Base-by-base conservation (phyloP, 148 eudicot species). In the Pharnaceum exiguum region DNA sequence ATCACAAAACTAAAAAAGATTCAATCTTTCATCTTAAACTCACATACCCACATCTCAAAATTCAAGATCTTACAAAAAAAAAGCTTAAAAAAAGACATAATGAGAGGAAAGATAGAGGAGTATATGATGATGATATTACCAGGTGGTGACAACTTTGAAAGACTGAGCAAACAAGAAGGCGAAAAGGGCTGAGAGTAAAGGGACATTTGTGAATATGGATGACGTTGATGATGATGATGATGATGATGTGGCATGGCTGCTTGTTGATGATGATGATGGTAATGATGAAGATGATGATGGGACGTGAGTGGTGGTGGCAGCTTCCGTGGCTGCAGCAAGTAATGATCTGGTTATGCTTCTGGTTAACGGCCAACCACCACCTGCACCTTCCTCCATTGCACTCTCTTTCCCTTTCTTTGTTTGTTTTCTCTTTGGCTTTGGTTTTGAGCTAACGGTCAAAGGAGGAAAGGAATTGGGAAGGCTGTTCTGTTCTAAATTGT, bases 131-230 rank as follows among this genome's bases (percentile, higher is more conserved):
- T n/a, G n/a, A n/a, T n/a, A n/a, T 35, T 85, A 85, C 93, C 93
- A 77, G 48, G 85, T 69, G 39, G 83, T 70, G 67, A 85, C 12
- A 42, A 79, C 64, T 67, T 85, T 85, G 57, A 71, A 64, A 3
- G 77, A 72, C 64, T 85, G 93, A 59, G 93, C 93, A 18, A 85
- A 35, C 22, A 72, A 52, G 30, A 85, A 85, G 17, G 93, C 93
- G 25, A 77, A 1, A 25, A 85, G 29, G 2, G 93, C 85, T 28
- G 88, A 85, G 61, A 85, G 62, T 51, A 85, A 60, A 52, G 85
- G 88, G 32, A 66, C 68, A 71, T 85, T 85, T 0, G 75, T 55
- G 60, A 75, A 76, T 32, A 75, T 54, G 3, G 80, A 67, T 5
- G 71, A 57, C 25, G 71, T 35, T 16, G 36, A 37, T 25, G 64